phyloP scores from a whole-genome alignment of 2,329 filamentous ascomycete species.

The Diplodia corticola region DNA sequence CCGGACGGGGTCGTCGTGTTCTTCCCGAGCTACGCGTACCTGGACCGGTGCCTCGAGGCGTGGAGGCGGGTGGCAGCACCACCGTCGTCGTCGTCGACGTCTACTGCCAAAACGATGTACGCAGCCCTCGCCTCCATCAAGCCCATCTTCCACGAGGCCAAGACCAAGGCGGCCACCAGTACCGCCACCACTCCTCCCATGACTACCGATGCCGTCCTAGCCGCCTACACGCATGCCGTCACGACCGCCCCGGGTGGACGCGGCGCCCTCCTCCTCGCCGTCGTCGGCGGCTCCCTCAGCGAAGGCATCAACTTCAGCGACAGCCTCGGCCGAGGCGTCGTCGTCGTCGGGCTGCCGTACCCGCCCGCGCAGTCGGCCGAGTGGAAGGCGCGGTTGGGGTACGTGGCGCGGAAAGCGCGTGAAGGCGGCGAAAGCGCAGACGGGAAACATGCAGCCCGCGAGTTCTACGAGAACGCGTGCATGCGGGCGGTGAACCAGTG shows the following conservation, averaged over 20 bases:
- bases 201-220: constrained; percentile 67
- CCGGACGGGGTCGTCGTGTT: constrained; percentile 92
- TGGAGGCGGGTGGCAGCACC: constrained; percentile 40
- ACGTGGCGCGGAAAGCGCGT: constrained; percentile 67
- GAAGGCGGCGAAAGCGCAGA: constrained; percentile 35
- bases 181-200: constrained; percentile 20
- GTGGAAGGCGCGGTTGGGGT: constrained; percentile 89
- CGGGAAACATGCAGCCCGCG: constrained; percentile 58
- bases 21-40: constrained; percentile 92
- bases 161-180: constrained; percentile 22
- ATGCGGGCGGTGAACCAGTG: constrained; percentile 98
- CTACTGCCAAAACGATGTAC: constrained; percentile 53
- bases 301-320: constrained; percentile 99
- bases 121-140: constrained; percentile 61
- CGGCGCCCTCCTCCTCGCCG: constrained; percentile 81
- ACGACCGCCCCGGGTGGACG: constrained; percentile 46
- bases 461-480: constrained; percentile 91
- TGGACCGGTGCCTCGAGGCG: constrained; percentile 64
- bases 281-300: constrained; percentile 91
- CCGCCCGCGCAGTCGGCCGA: constrained; percentile 86
- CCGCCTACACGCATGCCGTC: constrained; percentile 71
- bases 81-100: neutral
- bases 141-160: constrained; percentile 43
- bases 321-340: constrained; percentile 79
- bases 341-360: constrained; percentile 91